These are phyloP conservation scores for Globisporangium viniferum DNA, from an alignment of 352 stramenopile species.

Conservation along the genomic window DNA sequence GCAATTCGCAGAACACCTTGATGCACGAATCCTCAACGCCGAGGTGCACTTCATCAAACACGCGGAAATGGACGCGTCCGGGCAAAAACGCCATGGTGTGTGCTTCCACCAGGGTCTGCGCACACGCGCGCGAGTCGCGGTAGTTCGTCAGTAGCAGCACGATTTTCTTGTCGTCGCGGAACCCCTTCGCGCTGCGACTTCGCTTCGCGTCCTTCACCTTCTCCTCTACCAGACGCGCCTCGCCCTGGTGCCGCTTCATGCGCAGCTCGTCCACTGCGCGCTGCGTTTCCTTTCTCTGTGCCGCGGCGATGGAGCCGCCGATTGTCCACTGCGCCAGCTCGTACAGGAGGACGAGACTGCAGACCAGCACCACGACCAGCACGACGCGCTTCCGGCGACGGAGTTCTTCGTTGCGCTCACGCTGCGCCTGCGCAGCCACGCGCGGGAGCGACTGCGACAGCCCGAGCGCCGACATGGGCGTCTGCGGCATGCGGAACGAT, in stretches of 20 bases:
- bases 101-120: slow-evolving; percentile 46
- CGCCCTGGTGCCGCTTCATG: slow-evolving; percentile 20
- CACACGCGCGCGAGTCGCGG: slow-evolving; percentile 54
- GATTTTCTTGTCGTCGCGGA: slow-evolving; percentile 68
- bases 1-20: slow-evolving; percentile 51
- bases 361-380: slow-evolving; percentile 20
- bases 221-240: slow-evolving; percentile 20
- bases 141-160: slow-evolving; percentile 72
- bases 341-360: slow-evolving; percentile 29
- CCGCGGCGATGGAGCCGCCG: slow-evolving; percentile 29
- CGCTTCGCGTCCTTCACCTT: slow-evolving; percentile 9
- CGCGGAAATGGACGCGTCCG: slow-evolving; percentile 53
- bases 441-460: slow-evolving; percentile 41
- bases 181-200: slow-evolving; percentile 25
- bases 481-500: slow-evolving; percentile 38
- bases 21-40: slow-evolving; percentile 59
- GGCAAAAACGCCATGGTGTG: slow-evolving; percentile 34
- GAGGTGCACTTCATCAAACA: slow-evolving; percentile 74
- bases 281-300: slow-evolving; percentile 20
- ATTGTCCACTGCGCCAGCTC: slow-evolving; percentile 42
- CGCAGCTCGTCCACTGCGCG: slow-evolving; percentile 26
- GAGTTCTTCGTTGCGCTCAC: slow-evolving; percentile 12
- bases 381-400: slow-evolving; percentile 20
- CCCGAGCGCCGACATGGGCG: slow-evolving; percentile 50
- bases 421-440: slow-evolving; percentile 15